Evolutionary conservation across 164 flowering plant species (phyloP).

Genomic region (Stephania yunnanensis): DNA sequence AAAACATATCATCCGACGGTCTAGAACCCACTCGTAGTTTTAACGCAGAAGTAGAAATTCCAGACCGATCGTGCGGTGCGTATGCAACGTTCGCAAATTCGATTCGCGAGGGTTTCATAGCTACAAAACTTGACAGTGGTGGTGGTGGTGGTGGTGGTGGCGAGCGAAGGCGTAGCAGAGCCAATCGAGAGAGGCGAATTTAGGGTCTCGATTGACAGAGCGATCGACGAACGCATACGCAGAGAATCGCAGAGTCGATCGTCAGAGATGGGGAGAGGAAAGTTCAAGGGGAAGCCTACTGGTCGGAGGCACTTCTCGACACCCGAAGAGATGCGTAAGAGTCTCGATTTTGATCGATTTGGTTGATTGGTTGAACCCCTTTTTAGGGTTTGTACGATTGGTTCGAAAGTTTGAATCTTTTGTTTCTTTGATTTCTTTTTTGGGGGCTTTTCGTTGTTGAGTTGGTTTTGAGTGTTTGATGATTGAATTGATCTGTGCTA

Average conservation of each 20-base stretch:
- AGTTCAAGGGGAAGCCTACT: conserved; percentile 75
- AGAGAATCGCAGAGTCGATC: not conserved
- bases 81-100: no score
- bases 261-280: conserved; percentile 52
- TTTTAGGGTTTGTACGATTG: not conserved
- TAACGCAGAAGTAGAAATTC: no score
- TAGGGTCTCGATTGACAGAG: not conserved
- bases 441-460: not conserved
- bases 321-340: conserved; percentile 61
- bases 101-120: no score
- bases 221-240: not conserved
- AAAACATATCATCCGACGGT: no score
- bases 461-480: not conserved
- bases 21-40: no score
- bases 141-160: no score
- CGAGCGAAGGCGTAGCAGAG: not conserved
- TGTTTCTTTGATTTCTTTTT: not conserved
- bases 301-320: conserved; percentile 70
- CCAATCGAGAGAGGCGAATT: no score
- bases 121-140: no score
- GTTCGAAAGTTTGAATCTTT: no score
- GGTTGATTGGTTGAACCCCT: not conserved
- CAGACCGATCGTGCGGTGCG: no score
- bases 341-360: not conserved
- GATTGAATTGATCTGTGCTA: not conserved